Base-by-base conservation (phyloP, 805 yeast species). In the Metschnikowia gelsemii region DNA sequence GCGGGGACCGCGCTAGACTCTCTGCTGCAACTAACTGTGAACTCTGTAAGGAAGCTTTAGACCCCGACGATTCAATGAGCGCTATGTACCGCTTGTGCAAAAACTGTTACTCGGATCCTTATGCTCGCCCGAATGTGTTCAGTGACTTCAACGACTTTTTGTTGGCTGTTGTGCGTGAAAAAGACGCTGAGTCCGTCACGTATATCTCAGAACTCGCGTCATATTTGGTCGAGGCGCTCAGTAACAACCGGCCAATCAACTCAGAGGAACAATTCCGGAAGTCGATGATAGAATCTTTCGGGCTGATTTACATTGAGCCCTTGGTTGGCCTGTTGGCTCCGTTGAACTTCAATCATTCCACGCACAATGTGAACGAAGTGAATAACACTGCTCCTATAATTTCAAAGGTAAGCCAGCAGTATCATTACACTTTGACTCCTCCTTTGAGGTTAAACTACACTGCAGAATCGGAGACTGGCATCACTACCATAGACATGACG, bases 261-360 rank as follows among this genome's bases (percentile, higher is more conserved):
- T 54, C 54, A 35, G 73, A 68, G 45, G 55, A 58, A 31, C 70
- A 66, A 49, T 60, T 62, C 48, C 61, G 72, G 22, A 59, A 60
- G 32, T 55, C 59, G 38, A 50, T 70, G 30, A 52, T 65, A 49
- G 65, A 58, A 33, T 58, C 62, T 43, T 58, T 70, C 43, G 58
- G 56, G 32, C 59, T 61, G 40, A 61, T 67, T 33, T 70, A 60
- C 48, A 49, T 68, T 13, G 72, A 69, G 35, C 73, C 72, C 7
- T 57, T 68, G 35, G 54, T 69, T 39, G 74, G 72, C 19, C 53
- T 61, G 36, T 50, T 60, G 41, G 59, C 60, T 20, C 56, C 53
- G 14, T 48, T 58, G 43, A 58, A 59, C 40, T 64, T 56, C 46
- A 46, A 56, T 21, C 62, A 61, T 20, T 54, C 61, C 13, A 50